Conservation (phyloP, 495 filamentous ascomycete genomes). For the Hypomontagnella monticulosa region DNA sequence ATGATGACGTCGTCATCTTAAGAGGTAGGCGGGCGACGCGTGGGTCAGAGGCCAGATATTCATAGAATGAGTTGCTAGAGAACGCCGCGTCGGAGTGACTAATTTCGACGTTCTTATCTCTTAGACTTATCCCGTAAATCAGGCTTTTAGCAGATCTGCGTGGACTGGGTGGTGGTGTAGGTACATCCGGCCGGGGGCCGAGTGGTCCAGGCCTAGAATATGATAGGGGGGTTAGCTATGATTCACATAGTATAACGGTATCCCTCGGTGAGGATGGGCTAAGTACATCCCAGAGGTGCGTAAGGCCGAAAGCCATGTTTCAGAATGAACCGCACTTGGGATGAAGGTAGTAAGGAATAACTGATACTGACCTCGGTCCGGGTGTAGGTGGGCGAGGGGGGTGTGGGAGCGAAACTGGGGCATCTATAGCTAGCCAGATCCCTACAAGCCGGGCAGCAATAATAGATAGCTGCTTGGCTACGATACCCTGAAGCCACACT, state of each 20-base stretch:
- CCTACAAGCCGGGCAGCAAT: conserved; percentile 17
- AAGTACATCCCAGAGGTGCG: conserved; percentile 5
- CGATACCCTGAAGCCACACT: conserved; percentile 1
- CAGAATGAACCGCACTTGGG: background rate
- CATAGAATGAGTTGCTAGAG: conserved; percentile 1
- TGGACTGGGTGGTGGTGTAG: conserved; percentile 47
- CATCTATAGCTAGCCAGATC: conserved; percentile 12
- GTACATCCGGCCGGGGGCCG: conserved; percentile 40
- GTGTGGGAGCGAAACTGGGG: conserved; percentile 25
- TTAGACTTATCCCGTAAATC: background rate
- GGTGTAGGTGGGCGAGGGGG: conserved; percentile 45
- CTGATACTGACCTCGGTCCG: conserved; percentile 37
- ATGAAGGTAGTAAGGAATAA: background rate
- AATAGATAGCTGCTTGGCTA: conserved; percentile 28
- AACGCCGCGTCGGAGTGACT: background rate
- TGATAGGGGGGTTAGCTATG: conserved; percentile 6
- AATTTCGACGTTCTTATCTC: background rate
- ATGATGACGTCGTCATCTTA: conserved; percentile 6
- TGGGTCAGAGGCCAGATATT: background rate
- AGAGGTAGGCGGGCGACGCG: background rate
- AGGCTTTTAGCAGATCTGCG: conserved; percentile 12
- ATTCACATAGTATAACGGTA: background rate
- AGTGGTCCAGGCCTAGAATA: conserved; percentile 40
- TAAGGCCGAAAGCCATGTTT: conserved; percentile 24
- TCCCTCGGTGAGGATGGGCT: background rate